Percentiles rank a stretch among this genome's conserved stretches.
Conservation (phyloP, 768 basidiomycete genomes). For the Mycena alexandri region DNA sequence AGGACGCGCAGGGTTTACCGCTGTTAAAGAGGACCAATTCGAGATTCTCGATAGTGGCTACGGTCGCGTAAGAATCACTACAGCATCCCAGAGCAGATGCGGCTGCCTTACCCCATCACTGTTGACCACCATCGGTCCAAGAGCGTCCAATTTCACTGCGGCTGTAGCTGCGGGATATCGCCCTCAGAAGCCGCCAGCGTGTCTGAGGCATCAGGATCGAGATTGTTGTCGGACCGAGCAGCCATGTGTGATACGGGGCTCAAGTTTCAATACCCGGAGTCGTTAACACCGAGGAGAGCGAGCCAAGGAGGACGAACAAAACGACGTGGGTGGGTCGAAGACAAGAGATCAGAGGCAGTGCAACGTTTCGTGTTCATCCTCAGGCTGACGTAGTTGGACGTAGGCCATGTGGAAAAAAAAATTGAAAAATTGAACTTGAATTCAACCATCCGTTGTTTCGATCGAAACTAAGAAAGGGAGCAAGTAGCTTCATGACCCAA, state of each 20-base stretch:
- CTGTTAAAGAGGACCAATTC: constrained; percentile 73
- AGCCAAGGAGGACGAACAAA: background rate
- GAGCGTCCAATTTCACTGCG: constrained; percentile 64
- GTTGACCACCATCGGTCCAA: constrained; percentile 80
- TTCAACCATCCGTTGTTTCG: no score
- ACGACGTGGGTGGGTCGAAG: constrained; percentile 7
- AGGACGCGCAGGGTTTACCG: constrained; percentile 68
- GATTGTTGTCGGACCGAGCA: background rate
- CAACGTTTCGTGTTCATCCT: no score
- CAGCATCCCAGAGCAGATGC: background rate
- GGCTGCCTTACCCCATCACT: constrained; percentile 67
- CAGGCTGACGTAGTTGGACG: no score
- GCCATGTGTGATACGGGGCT: constrained; percentile 6
- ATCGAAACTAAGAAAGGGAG: no score
- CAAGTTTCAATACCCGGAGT: background rate
- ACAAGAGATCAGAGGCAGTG: constrained; percentile 4
- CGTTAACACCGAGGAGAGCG: background rate
- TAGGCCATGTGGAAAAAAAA: no score
- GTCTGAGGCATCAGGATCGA: constrained; percentile 2
- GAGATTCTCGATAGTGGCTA: constrained; percentile 76
- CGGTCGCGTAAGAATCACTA: background rate
- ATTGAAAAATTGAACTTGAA: no score
- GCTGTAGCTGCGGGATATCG: constrained; percentile 21
- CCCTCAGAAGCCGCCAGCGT: constrained; percentile 21
- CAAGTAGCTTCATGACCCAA: no score